phyloP scores from a whole-genome alignment of 345 rosid genomes.

The Lumnitzera racemosa region DNA sequence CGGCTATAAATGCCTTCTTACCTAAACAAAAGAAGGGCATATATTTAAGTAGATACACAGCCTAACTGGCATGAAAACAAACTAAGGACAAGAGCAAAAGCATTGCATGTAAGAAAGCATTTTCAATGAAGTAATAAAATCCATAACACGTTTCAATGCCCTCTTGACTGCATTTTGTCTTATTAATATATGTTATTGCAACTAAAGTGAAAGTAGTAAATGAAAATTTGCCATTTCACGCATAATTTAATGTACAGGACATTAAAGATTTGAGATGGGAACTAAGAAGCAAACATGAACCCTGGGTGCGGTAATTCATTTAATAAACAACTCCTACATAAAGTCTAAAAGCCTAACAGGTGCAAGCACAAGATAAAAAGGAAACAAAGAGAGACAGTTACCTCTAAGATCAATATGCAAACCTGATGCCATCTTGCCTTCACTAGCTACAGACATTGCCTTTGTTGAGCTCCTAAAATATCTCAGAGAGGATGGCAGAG shows the following conservation, averaged over 20 bases:
- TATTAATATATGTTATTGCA: too few relatives aligned
- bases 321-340: background rate
- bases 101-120: too few relatives aligned
- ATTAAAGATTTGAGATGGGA: too few relatives aligned
- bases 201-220: too few relatives aligned
- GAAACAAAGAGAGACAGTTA: constrained; percentile 10
- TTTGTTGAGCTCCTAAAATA: constrained; percentile 31
- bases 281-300: too few relatives aligned
- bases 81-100: background rate
- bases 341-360: too few relatives aligned
- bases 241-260: too few relatives aligned
- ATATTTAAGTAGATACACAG: background rate
- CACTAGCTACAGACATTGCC: constrained; percentile 55
- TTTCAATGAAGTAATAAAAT: too few relatives aligned
- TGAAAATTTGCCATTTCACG: too few relatives aligned
- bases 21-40: constrained; percentile 40
- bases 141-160: too few relatives aligned
- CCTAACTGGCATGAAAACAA: background rate
- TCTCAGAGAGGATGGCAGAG: constrained; percentile 27
- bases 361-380: background rate
- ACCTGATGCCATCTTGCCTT: constrained; percentile 45
- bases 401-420: constrained; percentile 88
- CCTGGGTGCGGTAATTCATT: too few relatives aligned
- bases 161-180: too few relatives aligned
- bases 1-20: constrained; percentile 94